phyloP scores from a whole-genome alignment of 1,139 yeast genomes.

The Zygotorulaspora mrakii region DNA sequence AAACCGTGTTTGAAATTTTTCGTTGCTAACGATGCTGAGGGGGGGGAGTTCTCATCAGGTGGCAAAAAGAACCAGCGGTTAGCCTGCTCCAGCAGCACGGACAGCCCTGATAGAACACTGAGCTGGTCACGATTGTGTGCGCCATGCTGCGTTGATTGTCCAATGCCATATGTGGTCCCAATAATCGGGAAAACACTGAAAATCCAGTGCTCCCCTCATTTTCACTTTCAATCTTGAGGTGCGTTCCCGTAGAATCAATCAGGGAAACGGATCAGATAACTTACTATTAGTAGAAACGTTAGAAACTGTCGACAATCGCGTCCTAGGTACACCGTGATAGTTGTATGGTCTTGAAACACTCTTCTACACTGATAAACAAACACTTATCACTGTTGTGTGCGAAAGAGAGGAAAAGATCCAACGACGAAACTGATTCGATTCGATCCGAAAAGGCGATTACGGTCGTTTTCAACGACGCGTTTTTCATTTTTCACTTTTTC shows the following conservation, averaged over 20 bases:
- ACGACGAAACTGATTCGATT: constrained; percentile 3
- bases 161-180: no score
- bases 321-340: background rate
- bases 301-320: constrained; percentile 4
- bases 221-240: background rate
- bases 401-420: constrained; percentile 4
- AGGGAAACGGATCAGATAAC: background rate
- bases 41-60: constrained; percentile 5
- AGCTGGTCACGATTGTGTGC: no score
- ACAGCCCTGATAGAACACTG: no score
- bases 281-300: constrained; percentile 3
- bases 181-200: no score
- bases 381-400: constrained; percentile 1
- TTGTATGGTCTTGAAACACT: background rate
- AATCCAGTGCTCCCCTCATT: no score
- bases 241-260: background rate
- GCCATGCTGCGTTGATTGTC: no score
- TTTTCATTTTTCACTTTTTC: no score
- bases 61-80: constrained; percentile 5
- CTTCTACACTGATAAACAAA: background rate
- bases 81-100: background rate
- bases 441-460: background rate
- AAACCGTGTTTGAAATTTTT: background rate
- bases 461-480: no score
- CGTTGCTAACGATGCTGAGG: constrained; percentile 1